phyloP scores from a whole-genome alignment of 1,139 yeast genomes.

The Yamadazyma diddensiae region DNA sequence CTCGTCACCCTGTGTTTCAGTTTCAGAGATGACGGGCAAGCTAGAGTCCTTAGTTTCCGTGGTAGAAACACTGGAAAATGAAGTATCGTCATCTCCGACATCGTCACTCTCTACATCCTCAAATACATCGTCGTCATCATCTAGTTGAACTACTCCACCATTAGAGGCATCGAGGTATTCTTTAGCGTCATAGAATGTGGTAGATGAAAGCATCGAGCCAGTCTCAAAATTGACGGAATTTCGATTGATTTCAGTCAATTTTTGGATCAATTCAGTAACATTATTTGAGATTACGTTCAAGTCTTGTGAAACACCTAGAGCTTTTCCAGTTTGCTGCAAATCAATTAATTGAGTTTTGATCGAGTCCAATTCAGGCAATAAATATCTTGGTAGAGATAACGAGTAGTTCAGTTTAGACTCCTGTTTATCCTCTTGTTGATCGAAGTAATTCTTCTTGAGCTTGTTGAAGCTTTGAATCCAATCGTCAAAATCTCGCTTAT shows the following conservation, averaged over 20 bases:
- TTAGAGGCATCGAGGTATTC: constrained; percentile 45
- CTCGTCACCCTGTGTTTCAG: constrained; percentile 8
- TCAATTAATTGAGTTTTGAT: constrained; percentile 23
- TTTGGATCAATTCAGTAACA: constrained; percentile 17
- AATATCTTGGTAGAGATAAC: constrained; percentile 5
- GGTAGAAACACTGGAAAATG: constrained; percentile 8
- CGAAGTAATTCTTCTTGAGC: constrained; percentile 27
- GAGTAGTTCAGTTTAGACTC: neutral
- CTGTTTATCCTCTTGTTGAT: constrained; percentile 7
- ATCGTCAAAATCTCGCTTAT: constrained; percentile 61
- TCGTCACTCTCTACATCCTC: constrained; percentile 10
- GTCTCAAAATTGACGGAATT: constrained; percentile 19
- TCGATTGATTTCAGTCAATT: constrained; percentile 10
- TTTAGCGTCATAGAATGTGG: constrained; percentile 66
- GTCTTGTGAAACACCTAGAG: constrained; percentile 4
- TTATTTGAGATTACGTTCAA: constrained; percentile 17
- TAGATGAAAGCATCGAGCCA: constrained; percentile 27
- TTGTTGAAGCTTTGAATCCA: constrained; percentile 81
- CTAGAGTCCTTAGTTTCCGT: constrained; percentile 4
- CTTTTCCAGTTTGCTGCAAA: constrained; percentile 11
- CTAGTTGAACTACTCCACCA: constrained; percentile 36
- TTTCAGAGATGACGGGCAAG: constrained; percentile 13
- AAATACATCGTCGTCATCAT: constrained; percentile 16
- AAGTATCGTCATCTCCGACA: constrained; percentile 10
- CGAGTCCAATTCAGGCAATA: constrained; percentile 15